Conservation (phyloP, 2,329 filamentous ascomycete species). For the Trichoderma sp. region DNA sequence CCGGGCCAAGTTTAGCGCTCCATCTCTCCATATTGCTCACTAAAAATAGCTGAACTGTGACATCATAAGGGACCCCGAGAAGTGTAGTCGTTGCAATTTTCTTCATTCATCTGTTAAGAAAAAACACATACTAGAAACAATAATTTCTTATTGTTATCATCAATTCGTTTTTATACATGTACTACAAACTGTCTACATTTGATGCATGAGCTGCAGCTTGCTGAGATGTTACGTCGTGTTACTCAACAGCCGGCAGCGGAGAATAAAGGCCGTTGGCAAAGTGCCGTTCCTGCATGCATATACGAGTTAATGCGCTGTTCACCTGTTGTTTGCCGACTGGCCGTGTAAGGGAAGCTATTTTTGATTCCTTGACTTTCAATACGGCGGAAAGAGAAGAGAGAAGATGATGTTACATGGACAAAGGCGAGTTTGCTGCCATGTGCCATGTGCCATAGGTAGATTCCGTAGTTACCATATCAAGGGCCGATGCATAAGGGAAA, state of each 20-base stretch:
- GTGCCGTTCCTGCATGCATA: slow-evolving; percentile 12
- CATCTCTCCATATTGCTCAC: not conserved
- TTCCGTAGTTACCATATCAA: not conserved
- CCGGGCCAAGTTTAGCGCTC: not conserved
- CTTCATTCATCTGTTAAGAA: not conserved
- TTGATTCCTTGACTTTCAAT: not conserved
- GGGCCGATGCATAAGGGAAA: not conserved
- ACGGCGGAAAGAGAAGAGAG: not conserved
- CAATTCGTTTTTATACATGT: not conserved
- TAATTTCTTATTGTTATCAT: not conserved
- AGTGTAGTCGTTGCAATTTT: not conserved
- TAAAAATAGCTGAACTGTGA: not conserved
- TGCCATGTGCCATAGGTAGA: not conserved
- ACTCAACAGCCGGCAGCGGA: slow-evolving; percentile 3
- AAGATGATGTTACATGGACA: not conserved
- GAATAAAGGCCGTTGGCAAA: not conserved
- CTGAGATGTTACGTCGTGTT: not conserved
- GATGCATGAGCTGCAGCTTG: not conserved
- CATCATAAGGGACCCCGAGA: not conserved
- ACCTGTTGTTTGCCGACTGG: not conserved
- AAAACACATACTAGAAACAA: not conserved
- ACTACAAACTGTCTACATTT: not conserved
- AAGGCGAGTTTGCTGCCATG: not conserved
- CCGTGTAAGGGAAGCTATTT: not conserved
- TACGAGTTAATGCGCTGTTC: not conserved